Percentiles rank a stretch among this genome's conserved stretches.
phyloP scores from a whole-genome alignment of 2,329 filamentous ascomycete genomes.

The Pseudocercospora eumusae region DNA sequence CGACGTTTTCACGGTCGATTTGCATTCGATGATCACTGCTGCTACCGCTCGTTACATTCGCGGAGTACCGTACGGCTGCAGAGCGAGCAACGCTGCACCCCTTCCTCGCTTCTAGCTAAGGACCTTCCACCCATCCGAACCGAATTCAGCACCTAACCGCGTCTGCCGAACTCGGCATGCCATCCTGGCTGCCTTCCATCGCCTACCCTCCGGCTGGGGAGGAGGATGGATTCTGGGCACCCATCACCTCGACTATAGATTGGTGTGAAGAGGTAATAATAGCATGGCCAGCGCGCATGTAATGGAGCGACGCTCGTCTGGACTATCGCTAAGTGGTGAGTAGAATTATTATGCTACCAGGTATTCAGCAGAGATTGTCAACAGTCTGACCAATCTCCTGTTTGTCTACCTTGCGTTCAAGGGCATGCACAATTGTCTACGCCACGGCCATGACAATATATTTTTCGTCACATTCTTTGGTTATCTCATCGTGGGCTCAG shows the following conservation, averaged over 20 bases:
- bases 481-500: slow-evolving; percentile 62
- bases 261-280: slow-evolving; percentile 73
- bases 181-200: slow-evolving; percentile 35
- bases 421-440: slow-evolving; percentile 71
- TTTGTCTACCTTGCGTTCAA: slow-evolving; percentile 77
- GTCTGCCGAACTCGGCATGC: slow-evolving; percentile 40
- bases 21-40: not conserved
- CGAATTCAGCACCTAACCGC: slow-evolving; percentile 11
- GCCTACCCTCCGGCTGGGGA: slow-evolving; percentile 36
- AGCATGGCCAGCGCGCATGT: not conserved
- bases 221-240: slow-evolving; percentile 57
- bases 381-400: slow-evolving; percentile 76
- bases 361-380: slow-evolving; percentile 76
- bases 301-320: not conserved
- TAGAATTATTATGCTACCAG: slow-evolving; percentile 75
- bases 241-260: slow-evolving; percentile 71
- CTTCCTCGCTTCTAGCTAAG: slow-evolving; percentile 9
- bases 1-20: not conserved
- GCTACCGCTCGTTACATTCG: slow-evolving; percentile 6
- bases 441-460: slow-evolving; percentile 71
- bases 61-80: not conserved
- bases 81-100: not conserved
- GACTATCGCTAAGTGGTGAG: slow-evolving; percentile 4
- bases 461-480: slow-evolving; percentile 69
- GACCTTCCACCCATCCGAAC: slow-evolving; percentile 11